A percentile compares a stretch with the other conserved stretches of the same genome.
Conservation (phyloP, 805 yeast species). For the Zygotorulaspora florentina region DNA sequence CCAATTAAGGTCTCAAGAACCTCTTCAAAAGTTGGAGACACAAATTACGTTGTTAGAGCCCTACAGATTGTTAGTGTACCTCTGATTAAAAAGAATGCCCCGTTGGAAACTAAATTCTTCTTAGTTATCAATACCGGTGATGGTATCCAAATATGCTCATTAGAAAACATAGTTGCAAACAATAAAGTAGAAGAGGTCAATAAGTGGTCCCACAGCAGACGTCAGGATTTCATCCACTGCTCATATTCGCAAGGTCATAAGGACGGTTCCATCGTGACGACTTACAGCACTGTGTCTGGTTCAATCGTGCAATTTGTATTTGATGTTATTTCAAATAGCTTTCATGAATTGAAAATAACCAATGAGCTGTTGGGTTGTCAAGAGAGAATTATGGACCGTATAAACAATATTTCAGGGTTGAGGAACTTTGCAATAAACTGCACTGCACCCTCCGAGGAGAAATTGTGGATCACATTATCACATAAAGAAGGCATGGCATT, state of each 20-base stretch:
- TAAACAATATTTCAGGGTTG: conserved; percentile 5
- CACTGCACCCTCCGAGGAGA: background rate
- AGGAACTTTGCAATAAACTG: background rate
- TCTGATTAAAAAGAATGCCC: background rate
- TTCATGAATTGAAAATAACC: conserved; percentile 5
- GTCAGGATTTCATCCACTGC: conserved; percentile 12
- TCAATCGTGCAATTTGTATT: conserved; percentile 13
- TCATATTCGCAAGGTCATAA: conserved; percentile 12
- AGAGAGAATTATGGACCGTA: conserved; percentile 2
- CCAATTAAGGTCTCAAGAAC: conserved; percentile 4
- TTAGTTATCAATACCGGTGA: conserved; percentile 16
- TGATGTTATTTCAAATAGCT: conserved; percentile 5
- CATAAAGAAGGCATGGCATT: conserved; percentile 4
- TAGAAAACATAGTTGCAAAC: conserved; percentile 9
- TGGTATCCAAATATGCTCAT: conserved; percentile 15
- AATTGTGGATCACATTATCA: background rate
- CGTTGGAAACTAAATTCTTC: background rate
- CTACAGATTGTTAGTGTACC: conserved; percentile 9
- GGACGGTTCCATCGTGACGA: conserved; percentile 12
- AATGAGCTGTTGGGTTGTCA: conserved; percentile 5
- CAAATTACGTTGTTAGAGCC: background rate
- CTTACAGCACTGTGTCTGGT: conserved; percentile 18
- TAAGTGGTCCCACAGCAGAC: conserved; percentile 13
- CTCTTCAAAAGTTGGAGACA: background rate
- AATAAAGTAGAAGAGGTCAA: background rate